Evolutionary conservation across 306 rosid species (phyloP).

Genomic region (Amphicarpaea edgeworthii): DNA sequence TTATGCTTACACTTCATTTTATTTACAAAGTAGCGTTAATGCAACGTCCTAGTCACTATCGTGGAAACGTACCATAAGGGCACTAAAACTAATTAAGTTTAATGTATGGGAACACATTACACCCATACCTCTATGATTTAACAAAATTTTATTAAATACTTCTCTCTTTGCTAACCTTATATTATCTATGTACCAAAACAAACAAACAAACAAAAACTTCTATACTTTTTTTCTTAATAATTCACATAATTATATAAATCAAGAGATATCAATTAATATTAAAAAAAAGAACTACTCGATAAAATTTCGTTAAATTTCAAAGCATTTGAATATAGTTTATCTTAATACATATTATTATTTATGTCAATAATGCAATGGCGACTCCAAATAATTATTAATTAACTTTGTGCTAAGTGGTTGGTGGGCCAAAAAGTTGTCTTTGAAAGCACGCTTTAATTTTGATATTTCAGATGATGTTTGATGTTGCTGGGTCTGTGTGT

Average conservation of each 20-base stretch:
- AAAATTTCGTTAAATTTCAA: not conserved
- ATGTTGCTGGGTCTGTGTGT: not conserved
- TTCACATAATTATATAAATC: not conserved
- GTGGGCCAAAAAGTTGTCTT: constrained; percentile 35
- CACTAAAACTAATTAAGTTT: not conserved
- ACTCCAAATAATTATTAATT: constrained; percentile 38
- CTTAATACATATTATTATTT: constrained; percentile 9
- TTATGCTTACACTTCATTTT: not conserved
- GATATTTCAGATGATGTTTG: not conserved
- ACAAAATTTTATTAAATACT: not conserved
- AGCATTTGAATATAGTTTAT: not conserved
- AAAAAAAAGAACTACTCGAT: not conserved
- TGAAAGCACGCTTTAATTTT: constrained; percentile 43
- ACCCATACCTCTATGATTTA: not conserved
- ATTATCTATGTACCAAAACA: too few relatives aligned
- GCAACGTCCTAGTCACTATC: not conserved
- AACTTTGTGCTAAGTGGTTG: constrained; percentile 36
- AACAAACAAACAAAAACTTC: too few relatives aligned
- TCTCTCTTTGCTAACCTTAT: not conserved
- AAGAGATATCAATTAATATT: not conserved
- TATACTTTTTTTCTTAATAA: not conserved
- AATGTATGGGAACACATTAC: not conserved
- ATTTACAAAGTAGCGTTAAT: not conserved
- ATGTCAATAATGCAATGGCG: constrained; percentile 43
- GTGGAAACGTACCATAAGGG: not conserved